Evolutionary conservation across 768 basidiomycete species (phyloP).

Genomic region (Tylopilus rubrobrunneus): DNA sequence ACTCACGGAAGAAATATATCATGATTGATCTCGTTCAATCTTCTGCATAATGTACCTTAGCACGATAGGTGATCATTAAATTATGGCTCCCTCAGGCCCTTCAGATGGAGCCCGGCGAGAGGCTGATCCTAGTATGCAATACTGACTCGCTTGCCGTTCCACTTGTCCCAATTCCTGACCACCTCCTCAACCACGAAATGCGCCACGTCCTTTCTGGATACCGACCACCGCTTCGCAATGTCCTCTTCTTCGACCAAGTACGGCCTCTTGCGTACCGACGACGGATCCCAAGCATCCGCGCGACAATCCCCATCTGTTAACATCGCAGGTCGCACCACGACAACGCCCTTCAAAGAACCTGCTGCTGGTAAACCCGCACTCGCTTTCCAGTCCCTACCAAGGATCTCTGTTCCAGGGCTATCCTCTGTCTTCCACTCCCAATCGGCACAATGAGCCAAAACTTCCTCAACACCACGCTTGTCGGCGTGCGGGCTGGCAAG

Average conservation of each 20-base stretch:
- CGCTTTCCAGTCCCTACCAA: conserved; percentile 43
- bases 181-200: conserved; percentile 57
- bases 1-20: no score
- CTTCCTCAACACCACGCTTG: conserved; percentile 57
- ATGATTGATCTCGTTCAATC: no score
- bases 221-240: conserved; percentile 40
- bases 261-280: conserved; percentile 18
- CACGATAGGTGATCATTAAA: no score
- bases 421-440: conserved; percentile 51
- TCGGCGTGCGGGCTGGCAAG: conserved; percentile 50
- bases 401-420: conserved; percentile 36
- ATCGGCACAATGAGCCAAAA: conserved; percentile 45
- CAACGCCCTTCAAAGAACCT: conserved; percentile 40
- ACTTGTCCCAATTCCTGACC: conserved; percentile 48
- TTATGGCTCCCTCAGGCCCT: no score
- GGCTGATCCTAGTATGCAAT: conserved; percentile 41
- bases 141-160: conserved; percentile 45
- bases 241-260: conserved; percentile 46
- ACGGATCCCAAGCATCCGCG: conserved; percentile 8
- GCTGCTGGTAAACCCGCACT: conserved; percentile 32
- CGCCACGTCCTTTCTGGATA: conserved; percentile 61
- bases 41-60: no score
- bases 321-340: conserved; percentile 54
- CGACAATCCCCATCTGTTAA: conserved; percentile 55
- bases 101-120: no score